Evolutionary conservation across 148 eudicot genomes (phyloP), one percentile per base, ranked within the genome.

Genomic region (Arbutus unedo): DNA sequence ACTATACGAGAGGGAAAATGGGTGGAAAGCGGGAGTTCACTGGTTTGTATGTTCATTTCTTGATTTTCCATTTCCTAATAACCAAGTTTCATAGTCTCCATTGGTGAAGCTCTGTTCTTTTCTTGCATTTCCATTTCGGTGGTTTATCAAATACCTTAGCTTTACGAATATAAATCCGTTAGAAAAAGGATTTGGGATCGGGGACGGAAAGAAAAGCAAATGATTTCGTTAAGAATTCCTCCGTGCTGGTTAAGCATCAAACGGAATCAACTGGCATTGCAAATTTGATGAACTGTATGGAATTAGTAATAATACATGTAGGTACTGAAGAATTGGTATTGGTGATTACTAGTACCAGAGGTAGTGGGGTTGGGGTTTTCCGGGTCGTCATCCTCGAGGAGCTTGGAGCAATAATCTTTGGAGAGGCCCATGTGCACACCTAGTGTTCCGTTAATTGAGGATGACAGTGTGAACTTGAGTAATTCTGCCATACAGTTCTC

Each of bases 401-500:
- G 93, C 49, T 79, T 21, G 55, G 88, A 71, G 76, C 92, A 92
- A 84, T 89, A 93, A 0, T 91, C 79, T 55, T 72, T 49, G 4
- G 97, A 88, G 51, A 93, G 86, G 8, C 87, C 88, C 23, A 91
- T 74, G 84, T 90, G 79, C 47, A 86, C 4, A 60, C 84, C 90
- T 16, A 88, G 89, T 62, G 81, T 82, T 83, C 84, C 87, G 76
- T 85, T 76, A 19, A 88, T 55, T 56, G 89, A 87, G 67, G 91
- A 89, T 3, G 82, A 10, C 23, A 93, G 92, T 4, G 90, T 89
- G 77, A 92, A 84, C 62, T 84, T 86, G 53, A 92, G 56, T 14
- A 93, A 82, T 43, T 92, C 87, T 81, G 92, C 88, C 11, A 92
- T 80, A 82, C 92, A 93, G 72, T 89, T 89, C 54, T 82, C 62